phyloP scores from a whole-genome alignment of 495 filamentous ascomycete genomes.

The Delitschia confertaspora region DNA sequence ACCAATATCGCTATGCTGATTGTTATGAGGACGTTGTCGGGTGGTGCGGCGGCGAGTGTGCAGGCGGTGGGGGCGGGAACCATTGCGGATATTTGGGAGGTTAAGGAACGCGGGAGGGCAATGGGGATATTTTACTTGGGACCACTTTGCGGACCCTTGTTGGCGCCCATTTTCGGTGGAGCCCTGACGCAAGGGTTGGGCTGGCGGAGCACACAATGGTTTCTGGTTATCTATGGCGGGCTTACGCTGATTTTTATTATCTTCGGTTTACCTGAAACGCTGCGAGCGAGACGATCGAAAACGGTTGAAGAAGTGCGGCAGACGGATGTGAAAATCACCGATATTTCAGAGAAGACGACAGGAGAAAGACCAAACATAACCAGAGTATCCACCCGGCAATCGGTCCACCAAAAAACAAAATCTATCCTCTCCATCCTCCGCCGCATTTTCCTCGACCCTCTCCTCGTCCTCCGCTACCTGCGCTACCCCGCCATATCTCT shows the following conservation, averaged over 20 bases:
- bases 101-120: conserved; percentile 68
- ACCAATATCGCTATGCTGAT: conserved; percentile 77
- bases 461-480: conserved; percentile 69
- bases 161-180: conserved; percentile 84
- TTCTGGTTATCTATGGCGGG: conserved; percentile 67
- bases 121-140: conserved; percentile 93
- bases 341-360: conserved; percentile 5
- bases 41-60: conserved; percentile 77
- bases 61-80: conserved; percentile 91
- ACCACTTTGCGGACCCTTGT: conserved; percentile 74
- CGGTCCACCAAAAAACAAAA: conserved; percentile 48
- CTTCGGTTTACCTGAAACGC: conserved; percentile 41
- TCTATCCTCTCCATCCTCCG: conserved; percentile 48
- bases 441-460: conserved; percentile 66
- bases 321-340: conserved; percentile 33
- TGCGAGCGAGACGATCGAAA: conserved; percentile 12
- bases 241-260: conserved; percentile 37
- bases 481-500: conserved; percentile 71
- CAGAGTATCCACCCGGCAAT: conserved; percentile 56
- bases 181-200: conserved; percentile 58
- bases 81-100: conserved; percentile 86
- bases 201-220: conserved; percentile 86
- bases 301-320: conserved; percentile 52
- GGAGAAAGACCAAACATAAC: conserved; percentile 38
- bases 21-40: conserved; percentile 70